Base-by-base conservation (phyloP, 257 asterid genomes). In the Mentha longifolia region DNA sequence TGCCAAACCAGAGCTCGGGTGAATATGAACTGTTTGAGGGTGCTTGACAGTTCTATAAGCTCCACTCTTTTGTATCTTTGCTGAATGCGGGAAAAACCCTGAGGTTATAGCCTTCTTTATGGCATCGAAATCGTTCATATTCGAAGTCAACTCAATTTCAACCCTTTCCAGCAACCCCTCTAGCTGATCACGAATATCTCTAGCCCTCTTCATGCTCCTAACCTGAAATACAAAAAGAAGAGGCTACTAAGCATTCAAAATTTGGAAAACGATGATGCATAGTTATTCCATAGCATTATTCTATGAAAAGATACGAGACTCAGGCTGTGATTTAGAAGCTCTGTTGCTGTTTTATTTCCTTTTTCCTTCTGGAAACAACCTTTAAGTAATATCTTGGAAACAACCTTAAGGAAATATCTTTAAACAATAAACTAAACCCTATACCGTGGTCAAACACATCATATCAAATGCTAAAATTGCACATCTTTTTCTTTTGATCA, bases 151-250 rank as follows among this genome's bases (percentile, higher is more conserved):
- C 71, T 86, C 97, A 62, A 90, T 93, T 70, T 91, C 98, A 73
- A 91, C 98, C 81, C 97, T 87, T 74, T 89, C 98, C 73, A 91
- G 72, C 45, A 93, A 74, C 42, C 95, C 96, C 76, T 91, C 97
- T 74, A 93, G 81, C 83, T 93, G 98, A 84, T 93, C 98, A 58
- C 96, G 87, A 16, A 93, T 93, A 76, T 93, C 97, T 79, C 97
- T 86, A 43, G 96, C 97, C 81, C 98, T 80, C 80, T 91, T 91
- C 97, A 93, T 93, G 79, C 96, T 91, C 76, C 97, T 87, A 46
- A 93, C 96, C 95, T 92, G 82, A 30, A 85, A 77, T 69, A 77
- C 22, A 66, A 35, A 65, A 59, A 35, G 31, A 10, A 20, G 2
- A 47, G 12, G 8, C 20, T 9, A 20, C 17, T 16, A 72, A 71